phyloP scores from a whole-genome alignment of 1,139 yeast species.

The Komagataea norvegica region DNA sequence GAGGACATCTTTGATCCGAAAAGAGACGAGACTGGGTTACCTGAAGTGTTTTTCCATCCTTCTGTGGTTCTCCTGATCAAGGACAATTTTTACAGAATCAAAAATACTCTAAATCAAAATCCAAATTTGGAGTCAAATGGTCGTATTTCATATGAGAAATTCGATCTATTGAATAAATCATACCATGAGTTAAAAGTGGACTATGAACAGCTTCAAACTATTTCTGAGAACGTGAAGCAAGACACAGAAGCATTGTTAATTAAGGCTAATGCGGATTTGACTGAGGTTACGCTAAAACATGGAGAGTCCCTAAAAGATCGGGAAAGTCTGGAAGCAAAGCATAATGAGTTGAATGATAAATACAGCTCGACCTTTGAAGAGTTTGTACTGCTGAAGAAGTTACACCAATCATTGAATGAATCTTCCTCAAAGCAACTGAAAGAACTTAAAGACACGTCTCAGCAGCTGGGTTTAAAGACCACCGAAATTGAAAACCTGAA shows the following conservation, averaged over 20 bases:
- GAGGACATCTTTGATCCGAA: slow-evolving; percentile 41
- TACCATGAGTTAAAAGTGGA: slow-evolving; percentile 31
- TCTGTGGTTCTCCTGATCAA: slow-evolving; percentile 62
- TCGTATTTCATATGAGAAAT: slow-evolving; percentile 62
- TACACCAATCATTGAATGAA: slow-evolving; percentile 29
- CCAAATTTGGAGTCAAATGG: slow-evolving; percentile 70
- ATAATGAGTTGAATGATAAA: slow-evolving; percentile 10
- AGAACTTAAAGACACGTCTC: slow-evolving; percentile 11
- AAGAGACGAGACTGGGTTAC: slow-evolving; percentile 80
- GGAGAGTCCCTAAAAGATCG: slow-evolving; percentile 20
- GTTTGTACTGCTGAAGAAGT: slow-evolving; percentile 18
- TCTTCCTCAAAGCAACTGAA: slow-evolving; percentile 14
- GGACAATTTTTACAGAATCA: slow-evolving; percentile 66
- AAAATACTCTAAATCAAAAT: slow-evolving; percentile 66
- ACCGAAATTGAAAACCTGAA: slow-evolving; percentile 34
- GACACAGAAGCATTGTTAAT: slow-evolving; percentile 12
- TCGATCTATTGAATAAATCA: slow-evolving; percentile 54
- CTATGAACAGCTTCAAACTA: slow-evolving; percentile 32
- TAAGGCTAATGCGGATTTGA: slow-evolving; percentile 11
- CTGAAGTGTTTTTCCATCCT: slow-evolving; percentile 69
- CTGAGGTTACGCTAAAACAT: slow-evolving; percentile 12
- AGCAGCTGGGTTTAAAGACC: slow-evolving; percentile 28
- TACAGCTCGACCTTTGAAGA: slow-evolving; percentile 9
- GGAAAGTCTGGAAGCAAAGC: slow-evolving; percentile 10
- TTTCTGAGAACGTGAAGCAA: slow-evolving; percentile 22